Evolutionary conservation across 768 basidiomycete genomes (phyloP).

Genomic region (Paxillus rubicundulus): DNA sequence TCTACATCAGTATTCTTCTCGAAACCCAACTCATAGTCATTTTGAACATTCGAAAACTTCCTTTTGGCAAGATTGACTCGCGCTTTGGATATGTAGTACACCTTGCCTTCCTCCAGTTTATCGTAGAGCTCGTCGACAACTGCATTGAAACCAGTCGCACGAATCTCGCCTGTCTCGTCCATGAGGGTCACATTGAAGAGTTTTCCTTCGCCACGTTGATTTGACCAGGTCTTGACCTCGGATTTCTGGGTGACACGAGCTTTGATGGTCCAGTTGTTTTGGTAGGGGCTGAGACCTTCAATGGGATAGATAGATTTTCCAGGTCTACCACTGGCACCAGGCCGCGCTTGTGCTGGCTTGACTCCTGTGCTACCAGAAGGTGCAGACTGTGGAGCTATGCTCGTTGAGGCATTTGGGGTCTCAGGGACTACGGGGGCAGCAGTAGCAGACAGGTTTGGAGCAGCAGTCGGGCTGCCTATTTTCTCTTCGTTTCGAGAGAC

Average conservation of each 20-base stretch:
- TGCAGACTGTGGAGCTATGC: slow-evolving; percentile 27
- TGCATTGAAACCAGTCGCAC: slow-evolving; percentile 87
- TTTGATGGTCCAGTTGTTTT: slow-evolving; percentile 99
- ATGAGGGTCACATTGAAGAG: slow-evolving; percentile 90
- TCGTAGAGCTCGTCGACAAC: slow-evolving; percentile 81
- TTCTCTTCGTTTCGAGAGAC: slow-evolving; percentile 57
- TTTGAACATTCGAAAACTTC: slow-evolving; percentile 86
- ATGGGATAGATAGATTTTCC: slow-evolving; percentile 67
- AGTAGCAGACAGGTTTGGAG: slow-evolving; percentile 35
- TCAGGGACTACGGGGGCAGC: slow-evolving; percentile 22
- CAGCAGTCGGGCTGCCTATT: slow-evolving; percentile 61
- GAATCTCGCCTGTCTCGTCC: slow-evolving; percentile 93
- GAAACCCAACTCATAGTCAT: slow-evolving; percentile 92
- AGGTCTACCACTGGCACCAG: slow-evolving; percentile 14
- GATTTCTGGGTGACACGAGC: slow-evolving; percentile 88
- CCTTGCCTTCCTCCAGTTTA: slow-evolving; percentile 87
- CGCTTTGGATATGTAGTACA: slow-evolving; percentile 88
- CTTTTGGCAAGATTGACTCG: slow-evolving; percentile 95
- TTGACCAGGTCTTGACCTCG: slow-evolving; percentile 89
- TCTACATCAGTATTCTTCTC: slow-evolving; percentile 82
- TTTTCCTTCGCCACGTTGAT: slow-evolving; percentile 89
- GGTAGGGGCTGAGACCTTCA: slow-evolving; percentile 92
- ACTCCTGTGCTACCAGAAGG: slow-evolving; percentile 18
- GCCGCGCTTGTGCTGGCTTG: slow-evolving; percentile 4
- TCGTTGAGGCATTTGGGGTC: slow-evolving; percentile 28